Percentiles rank a stretch among this genome's conserved stretches.
Conservation (phyloP, 2,329 filamentous ascomycete species). For the Trichoderma gracile region DNA sequence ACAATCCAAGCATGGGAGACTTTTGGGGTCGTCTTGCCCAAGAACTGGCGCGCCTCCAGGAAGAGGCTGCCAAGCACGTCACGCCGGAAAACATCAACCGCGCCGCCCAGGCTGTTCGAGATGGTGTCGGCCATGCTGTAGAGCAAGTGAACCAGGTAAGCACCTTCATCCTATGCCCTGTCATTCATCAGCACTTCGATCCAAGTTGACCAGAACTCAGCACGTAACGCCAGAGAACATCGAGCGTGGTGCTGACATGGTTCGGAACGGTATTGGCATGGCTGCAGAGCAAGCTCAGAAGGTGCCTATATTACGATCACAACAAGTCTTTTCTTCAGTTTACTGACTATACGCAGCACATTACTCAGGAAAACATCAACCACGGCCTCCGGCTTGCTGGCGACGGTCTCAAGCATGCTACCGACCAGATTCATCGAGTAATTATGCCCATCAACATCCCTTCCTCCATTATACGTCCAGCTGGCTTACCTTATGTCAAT, state of each 20-base stretch:
- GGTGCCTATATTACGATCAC: neutral
- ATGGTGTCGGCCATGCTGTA: neutral
- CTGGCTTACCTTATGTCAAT: neutral
- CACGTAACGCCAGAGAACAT: neutral
- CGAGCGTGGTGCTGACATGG: neutral
- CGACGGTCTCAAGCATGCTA: neutral
- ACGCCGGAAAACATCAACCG: conserved; percentile 12
- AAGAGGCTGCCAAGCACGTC: conserved; percentile 15
- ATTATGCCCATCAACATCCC: no score
- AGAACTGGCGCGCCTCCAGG: neutral
- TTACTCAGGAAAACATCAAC: neutral
- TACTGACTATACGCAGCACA: neutral
- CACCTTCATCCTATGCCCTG: neutral
- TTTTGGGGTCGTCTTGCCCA: neutral
- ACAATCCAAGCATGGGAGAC: neutral
- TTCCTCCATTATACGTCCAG: fast-evolving
- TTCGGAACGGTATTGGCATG: neutral
- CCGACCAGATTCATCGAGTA: neutral
- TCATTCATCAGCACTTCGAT: no score
- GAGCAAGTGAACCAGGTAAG: neutral
- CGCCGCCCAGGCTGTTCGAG: neutral
- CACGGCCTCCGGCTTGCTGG: neutral
- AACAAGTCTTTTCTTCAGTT: neutral
- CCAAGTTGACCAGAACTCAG: neutral
- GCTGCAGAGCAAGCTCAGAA: neutral